Evolutionary conservation across 1,284 basidiomycete genomes (phyloP).

Genomic region (Neolentinus lepideus): DNA sequence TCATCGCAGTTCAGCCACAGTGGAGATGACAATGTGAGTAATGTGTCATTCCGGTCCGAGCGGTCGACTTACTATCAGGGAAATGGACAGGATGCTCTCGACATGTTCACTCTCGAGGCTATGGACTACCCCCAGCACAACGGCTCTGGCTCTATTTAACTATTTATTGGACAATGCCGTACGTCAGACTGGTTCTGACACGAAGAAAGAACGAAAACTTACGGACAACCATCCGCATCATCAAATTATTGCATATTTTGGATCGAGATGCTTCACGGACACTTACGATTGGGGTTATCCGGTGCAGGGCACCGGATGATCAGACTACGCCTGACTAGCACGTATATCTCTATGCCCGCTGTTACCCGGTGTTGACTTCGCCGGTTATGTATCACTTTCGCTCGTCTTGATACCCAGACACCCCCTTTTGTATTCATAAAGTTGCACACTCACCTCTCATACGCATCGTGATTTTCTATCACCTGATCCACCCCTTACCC

Average conservation of each 20-base stretch:
- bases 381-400: neutral
- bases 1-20: neutral
- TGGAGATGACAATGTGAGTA: neutral
- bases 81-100: neutral
- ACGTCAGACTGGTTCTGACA: neutral
- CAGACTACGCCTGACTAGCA: neutral
- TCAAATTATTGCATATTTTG: neutral
- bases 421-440: slow-evolving; percentile 1
- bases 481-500: neutral
- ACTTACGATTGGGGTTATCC: neutral
- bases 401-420: neutral
- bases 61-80: neutral
- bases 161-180: neutral
- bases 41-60: neutral
- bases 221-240: neutral
- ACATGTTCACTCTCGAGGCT: neutral
- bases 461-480: neutral
- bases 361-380: neutral
- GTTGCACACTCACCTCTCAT: neutral
- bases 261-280: neutral
- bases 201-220: neutral
- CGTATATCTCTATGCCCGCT: neutral
- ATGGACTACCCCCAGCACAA: neutral
- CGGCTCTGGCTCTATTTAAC: neutral
- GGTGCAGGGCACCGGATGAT: neutral